Conservation (phyloP, 2,329 filamentous ascomycete genomes). For the Pseudopithomyces maydicus region DNA sequence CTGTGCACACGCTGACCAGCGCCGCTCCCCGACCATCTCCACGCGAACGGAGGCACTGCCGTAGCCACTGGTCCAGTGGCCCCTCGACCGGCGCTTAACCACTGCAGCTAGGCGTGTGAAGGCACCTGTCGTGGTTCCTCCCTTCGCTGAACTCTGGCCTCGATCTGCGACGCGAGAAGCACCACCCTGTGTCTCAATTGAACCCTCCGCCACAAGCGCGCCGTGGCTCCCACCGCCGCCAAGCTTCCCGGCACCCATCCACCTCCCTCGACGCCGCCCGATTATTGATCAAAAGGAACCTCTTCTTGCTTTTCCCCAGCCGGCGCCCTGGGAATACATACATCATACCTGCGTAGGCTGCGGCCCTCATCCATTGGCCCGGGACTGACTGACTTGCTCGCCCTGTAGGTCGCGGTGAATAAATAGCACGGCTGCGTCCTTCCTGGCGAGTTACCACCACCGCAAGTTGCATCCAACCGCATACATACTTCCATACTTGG, state of each 20-base stretch:
- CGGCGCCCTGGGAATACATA: not conserved
- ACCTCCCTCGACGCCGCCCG: not conserved
- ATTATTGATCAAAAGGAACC: not conserved
- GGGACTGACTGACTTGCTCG: conserved; percentile 33
- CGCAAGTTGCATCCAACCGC: no score
- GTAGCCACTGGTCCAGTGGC: conserved; percentile 17
- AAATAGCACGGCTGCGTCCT: conserved; percentile 13
- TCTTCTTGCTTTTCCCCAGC: not conserved
- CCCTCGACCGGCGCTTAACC: conserved; percentile 23
- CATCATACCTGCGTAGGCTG: conserved; percentile 26
- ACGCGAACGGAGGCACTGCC: conserved; percentile 15
- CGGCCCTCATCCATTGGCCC: conserved; percentile 19
- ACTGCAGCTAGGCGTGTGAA: conserved; percentile 28
- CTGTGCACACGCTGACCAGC: conserved; percentile 23
- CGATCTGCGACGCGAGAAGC: conserved; percentile 35
- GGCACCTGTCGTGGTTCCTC: conserved; percentile 20
- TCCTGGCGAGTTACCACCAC: no score
- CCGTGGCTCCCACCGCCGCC: conserved; percentile 10
- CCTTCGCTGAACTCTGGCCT: conserved; percentile 13
- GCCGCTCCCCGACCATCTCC: not conserved
- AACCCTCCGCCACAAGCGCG: conserved; percentile 16
- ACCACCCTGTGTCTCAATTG: conserved; percentile 36
- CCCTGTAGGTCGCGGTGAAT: conserved; percentile 6
- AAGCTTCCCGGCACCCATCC: not conserved
- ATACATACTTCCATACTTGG: no score